A percentile compares a stretch with the other conserved stretches of the same genome.
phyloP scores from a whole-genome alignment of 192 early-diverging fungal species.

The Piromyces finnis region DNA sequence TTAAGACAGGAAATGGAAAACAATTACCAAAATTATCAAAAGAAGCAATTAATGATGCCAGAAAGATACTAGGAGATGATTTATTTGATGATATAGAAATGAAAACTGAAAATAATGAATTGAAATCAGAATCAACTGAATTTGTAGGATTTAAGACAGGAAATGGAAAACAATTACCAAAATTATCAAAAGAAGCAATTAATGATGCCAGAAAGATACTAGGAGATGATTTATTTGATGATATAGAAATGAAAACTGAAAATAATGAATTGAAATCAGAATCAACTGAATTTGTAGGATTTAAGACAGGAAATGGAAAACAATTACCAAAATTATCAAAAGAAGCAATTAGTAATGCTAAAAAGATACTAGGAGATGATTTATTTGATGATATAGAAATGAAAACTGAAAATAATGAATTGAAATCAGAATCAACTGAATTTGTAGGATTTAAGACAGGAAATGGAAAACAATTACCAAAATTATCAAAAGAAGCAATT shows the following conservation, averaged over 20 bases:
- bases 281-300: neutral
- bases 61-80: neutral
- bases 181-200: too few species aligned
- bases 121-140: too few species aligned
- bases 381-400: neutral
- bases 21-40: neutral
- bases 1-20: neutral
- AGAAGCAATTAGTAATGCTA: neutral
- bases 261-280: too few species aligned
- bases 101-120: too few species aligned
- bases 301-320: neutral
- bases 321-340: neutral
- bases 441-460: neutral
- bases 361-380: neutral
- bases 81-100: neutral
- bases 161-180: too few species aligned
- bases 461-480: neutral
- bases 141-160: too few species aligned
- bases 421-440: neutral
- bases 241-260: too few species aligned
- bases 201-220: too few species aligned
- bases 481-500: neutral
- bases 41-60: neutral
- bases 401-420: neutral
- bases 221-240: too few species aligned